A percentile compares a stretch with the other conserved stretches of the same genome.
Conservation (phyloP, 192 early-diverging fungal species). For the Coemansia sp. region DNA sequence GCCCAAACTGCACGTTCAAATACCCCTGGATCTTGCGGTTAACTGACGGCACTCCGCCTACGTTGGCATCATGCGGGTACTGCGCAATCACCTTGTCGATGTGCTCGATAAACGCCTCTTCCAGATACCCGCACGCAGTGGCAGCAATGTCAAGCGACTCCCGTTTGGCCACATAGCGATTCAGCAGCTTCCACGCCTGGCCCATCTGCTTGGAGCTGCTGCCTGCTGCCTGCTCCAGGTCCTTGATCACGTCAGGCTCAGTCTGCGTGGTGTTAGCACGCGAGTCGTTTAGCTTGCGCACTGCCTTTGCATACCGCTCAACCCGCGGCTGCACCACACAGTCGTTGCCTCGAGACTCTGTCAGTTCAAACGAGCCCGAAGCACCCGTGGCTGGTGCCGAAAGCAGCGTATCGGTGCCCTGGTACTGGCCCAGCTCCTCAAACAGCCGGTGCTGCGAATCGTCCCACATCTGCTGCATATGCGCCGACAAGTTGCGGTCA, state of each 20-base stretch:
- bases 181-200: slow-evolving; percentile 38
- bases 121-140: slow-evolving; percentile 44
- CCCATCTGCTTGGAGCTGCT: slow-evolving; percentile 49
- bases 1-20: slow-evolving; percentile 66
- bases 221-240: slow-evolving; percentile 30
- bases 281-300: slow-evolving; percentile 36
- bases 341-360: not conserved
- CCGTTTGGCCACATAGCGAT: slow-evolving; percentile 1
- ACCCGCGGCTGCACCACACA: slow-evolving; percentile 31
- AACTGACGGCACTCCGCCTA: slow-evolving; percentile 83
- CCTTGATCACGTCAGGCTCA: slow-evolving; percentile 28
- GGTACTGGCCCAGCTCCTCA: slow-evolving; percentile 78
- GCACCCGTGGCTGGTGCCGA: not conserved
- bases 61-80: slow-evolving; percentile 61
- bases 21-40: slow-evolving; percentile 67
- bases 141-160: not conserved
- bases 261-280: slow-evolving; percentile 11
- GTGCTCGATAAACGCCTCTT: slow-evolving; percentile 56
- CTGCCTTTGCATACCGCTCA: slow-evolving; percentile 38
- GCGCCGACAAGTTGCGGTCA: slow-evolving; percentile 58
- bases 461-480: slow-evolving; percentile 70
- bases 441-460: slow-evolving; percentile 69
- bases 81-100: slow-evolving; percentile 56
- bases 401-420: slow-evolving; percentile 10
- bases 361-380: slow-evolving; percentile 13